phyloP scores from a whole-genome alignment of 1,139 yeast genomes.

The Geotrichum citri-aurantii region DNA sequence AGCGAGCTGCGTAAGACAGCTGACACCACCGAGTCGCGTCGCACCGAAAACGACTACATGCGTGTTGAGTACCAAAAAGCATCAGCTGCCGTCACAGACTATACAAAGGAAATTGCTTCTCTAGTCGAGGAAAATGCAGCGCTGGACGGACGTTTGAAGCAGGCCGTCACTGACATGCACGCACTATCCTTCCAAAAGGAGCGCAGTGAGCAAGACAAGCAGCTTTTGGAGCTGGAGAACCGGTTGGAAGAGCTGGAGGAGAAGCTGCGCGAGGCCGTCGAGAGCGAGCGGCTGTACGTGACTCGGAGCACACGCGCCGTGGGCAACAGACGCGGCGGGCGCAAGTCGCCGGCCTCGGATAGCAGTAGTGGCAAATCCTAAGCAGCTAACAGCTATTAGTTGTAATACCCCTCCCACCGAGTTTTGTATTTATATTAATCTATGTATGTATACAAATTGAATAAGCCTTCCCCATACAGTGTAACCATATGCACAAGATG shows the following conservation, averaged over 20 bases:
- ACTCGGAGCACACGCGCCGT: neutral
- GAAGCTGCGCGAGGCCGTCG: conserved; percentile 23
- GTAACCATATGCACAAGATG: no score
- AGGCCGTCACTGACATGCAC: conserved; percentile 25
- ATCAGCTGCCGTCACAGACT: conserved; percentile 49
- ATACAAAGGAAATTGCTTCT: conserved; percentile 40
- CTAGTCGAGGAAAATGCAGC: conserved; percentile 35
- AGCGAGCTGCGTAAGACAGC: conserved; percentile 39
- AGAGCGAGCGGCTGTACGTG: conserved; percentile 1
- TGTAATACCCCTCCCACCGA: neutral
- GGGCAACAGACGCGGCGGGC: neutral
- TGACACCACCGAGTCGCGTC: conserved; percentile 38
- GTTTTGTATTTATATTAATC: neutral
- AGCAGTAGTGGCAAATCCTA: neutral
- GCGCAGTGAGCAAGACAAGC: conserved; percentile 28
- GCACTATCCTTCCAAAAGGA: conserved; percentile 31
- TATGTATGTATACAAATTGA: neutral
- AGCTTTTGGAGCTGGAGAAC: conserved; percentile 29
- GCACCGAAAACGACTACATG: conserved; percentile 61
- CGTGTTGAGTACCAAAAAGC: conserved; percentile 60
- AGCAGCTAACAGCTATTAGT: neutral
- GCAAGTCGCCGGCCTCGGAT: conserved; percentile 6
- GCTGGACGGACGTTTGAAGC: conserved; percentile 27
- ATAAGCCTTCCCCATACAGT: neutral
- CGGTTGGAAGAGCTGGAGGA: conserved; percentile 32